Evolutionary conservation across 2,329 filamentous ascomycete species (phyloP), one percentile per base, ranked within the genome.

Genomic region (Xylaria sp.): DNA sequence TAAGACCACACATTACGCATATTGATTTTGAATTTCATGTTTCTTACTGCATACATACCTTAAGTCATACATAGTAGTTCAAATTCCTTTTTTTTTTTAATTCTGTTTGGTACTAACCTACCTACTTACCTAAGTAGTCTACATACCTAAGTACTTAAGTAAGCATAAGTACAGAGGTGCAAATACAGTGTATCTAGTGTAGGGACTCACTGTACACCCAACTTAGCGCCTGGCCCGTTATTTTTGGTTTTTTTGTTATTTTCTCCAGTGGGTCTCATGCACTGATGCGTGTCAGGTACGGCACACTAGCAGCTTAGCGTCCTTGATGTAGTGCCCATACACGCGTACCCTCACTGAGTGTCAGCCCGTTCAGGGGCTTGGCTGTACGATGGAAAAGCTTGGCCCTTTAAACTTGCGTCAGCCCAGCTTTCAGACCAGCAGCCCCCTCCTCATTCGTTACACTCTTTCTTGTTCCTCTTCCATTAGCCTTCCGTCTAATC

Each of bases 351-450:
- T 31, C 17, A 27, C 29, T 13, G 5, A 11, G 17, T 51, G 27
- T 33, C 50, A 33, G 51, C 51, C 42, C 9, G 51, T 33, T 39
- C 22, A n/a, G 17, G 25, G 61, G 54, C 64, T 56, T 61, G 36
- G 61, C 61, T 31, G 36, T 33, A 11, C 31, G 31, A 44, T 15
- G 10, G 6, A 38, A 66, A 66, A 66, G 64, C 65, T 67, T 67
- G 65, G 65, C 65, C 56, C 65, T 67, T 67, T 67, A 64, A 61
- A 65, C 61, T 31, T 64, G 65, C 65, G 56, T 67, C 65, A 67
- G 65, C 56, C 65, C 61, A 65, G 61, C 47, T 53, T 54, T 31
- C 20, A 65, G n/a, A 51, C 58, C 39, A 47, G 6, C 25, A 29
- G 5, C 20, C 42, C 36, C 47, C 61, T 58, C 45, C 39, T 61